These are phyloP conservation scores for Rhizopogon rudus DNA, from an alignment of 768 basidiomycete species.

Conservation along the genomic window DNA sequence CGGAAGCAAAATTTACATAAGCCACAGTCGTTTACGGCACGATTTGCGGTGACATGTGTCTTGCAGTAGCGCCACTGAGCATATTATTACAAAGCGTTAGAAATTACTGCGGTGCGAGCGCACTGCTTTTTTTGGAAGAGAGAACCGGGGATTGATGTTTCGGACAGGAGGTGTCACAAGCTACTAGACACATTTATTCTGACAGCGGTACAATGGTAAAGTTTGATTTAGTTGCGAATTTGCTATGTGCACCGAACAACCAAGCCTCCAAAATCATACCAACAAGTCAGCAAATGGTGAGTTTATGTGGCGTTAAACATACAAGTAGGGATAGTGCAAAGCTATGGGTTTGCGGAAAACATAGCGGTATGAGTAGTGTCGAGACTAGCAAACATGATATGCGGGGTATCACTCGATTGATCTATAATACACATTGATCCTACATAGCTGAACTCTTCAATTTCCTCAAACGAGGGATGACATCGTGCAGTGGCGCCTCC, in stretches of 20 bases:
- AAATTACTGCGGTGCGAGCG: too few relatives aligned
- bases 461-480: slow-evolving; percentile 25
- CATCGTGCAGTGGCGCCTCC: slow-evolving; percentile 20
- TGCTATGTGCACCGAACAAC: neutral
- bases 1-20: neutral
- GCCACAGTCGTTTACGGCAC: neutral
- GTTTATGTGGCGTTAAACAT: neutral
- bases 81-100: neutral
- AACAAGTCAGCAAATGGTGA: neutral
- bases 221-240: neutral
- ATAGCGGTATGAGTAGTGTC: neutral
- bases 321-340: neutral
- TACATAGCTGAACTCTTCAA: slow-evolving; percentile 9
- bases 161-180: neutral
- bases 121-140: neutral
- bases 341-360: neutral
- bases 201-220: neutral
- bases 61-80: neutral
- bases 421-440: neutral
- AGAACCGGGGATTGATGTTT: neutral
- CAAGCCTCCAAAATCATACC: neutral
- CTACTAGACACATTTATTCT: neutral
- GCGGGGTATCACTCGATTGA: neutral
- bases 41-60: neutral
- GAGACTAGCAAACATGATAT: too few relatives aligned